Base-by-base conservation (phyloP, 768 basidiomycete genomes). In the Lentinula detonsa region DNA sequence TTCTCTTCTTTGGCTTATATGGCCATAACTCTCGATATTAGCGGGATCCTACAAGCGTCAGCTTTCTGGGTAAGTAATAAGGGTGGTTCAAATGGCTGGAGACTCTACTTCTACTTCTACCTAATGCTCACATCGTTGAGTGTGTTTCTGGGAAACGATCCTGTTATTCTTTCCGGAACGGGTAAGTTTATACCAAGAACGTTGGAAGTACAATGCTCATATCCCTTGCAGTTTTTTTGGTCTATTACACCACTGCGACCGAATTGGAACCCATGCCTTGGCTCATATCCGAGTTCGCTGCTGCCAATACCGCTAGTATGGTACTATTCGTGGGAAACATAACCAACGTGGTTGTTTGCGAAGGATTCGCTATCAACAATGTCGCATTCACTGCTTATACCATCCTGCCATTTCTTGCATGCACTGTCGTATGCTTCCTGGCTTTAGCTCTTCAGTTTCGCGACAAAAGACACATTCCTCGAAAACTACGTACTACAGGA, bases 1-100 rank as follows among this genome's bases (percentile, higher is more conserved):
- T 98, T 98, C 74, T 86, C 93, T 66, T 92, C 90, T 2, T 78
- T 97, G 53, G 93, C 95, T 0, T 98, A 98, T 73, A 88, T 97
- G 79, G 87, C 94, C 4, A 88, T 97, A 37, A 92, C 95, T 0
- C 80, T 98, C 45, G 96, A 98, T 67, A 82, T 88, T 7, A 94
- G 94, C 0, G 96, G 96, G 5, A 78, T 95, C 15, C 79, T 98
- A 4, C 85, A 90, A 54, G 88, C 90, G 13, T 85, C 94, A 1
- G 95, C 95, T 0, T 94, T 93, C 74, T 90, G 86, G 84, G 93
- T 97, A 65, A 87, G 87, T 64, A 56, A 90, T 63, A 83, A 81
- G 68, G 90, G 92, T 23, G 90, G 93, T 3, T 71, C 77, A 5
- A 85, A 85, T 31, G 91, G 91, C n/a, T 78, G 79, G 66, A 84